These are phyloP conservation scores for Prunus davidiana DNA, from an alignment of 306 rosid genomes.

Conservation along the genomic window DNA sequence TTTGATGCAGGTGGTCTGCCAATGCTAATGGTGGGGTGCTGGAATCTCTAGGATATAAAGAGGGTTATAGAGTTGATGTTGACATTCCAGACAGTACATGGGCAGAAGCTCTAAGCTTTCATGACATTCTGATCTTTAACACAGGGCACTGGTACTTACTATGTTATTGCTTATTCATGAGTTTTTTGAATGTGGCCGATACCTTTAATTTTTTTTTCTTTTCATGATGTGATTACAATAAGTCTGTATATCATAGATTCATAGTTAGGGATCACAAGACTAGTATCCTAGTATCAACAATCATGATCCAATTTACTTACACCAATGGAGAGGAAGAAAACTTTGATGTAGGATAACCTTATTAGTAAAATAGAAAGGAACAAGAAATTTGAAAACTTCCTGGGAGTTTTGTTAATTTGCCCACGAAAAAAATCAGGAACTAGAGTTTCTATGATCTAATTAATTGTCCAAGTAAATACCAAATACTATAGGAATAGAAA, in stretches of 20 bases:
- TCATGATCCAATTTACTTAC: neutral
- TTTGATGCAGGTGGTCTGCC: constrained; percentile 75
- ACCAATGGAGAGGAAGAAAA: neutral
- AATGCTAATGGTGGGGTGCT: constrained; percentile 52
- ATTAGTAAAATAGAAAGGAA: neutral
- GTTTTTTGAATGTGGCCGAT: neutral
- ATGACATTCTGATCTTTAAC: constrained; percentile 74
- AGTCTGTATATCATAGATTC: neutral
- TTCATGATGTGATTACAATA: neutral
- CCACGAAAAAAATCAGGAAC: neutral
- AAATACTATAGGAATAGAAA: neutral
- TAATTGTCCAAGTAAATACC: neutral
- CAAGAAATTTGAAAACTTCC: neutral
- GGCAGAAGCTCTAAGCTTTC: constrained; percentile 72
- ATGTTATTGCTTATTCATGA: neutral
- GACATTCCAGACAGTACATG: constrained; percentile 85
- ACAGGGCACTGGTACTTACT: constrained; percentile 87
- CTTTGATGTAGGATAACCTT: neutral
- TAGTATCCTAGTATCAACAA: neutral
- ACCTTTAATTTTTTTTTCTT: neutral
- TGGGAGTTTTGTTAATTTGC: neutral
- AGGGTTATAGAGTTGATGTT: constrained; percentile 85
- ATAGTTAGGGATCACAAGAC: neutral
- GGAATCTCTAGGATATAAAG: constrained; percentile 80
- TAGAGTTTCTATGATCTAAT: neutral